phyloP scores from a whole-genome alignment of 208 protist genomes.

The Crithidia acanthocephali region DNA sequence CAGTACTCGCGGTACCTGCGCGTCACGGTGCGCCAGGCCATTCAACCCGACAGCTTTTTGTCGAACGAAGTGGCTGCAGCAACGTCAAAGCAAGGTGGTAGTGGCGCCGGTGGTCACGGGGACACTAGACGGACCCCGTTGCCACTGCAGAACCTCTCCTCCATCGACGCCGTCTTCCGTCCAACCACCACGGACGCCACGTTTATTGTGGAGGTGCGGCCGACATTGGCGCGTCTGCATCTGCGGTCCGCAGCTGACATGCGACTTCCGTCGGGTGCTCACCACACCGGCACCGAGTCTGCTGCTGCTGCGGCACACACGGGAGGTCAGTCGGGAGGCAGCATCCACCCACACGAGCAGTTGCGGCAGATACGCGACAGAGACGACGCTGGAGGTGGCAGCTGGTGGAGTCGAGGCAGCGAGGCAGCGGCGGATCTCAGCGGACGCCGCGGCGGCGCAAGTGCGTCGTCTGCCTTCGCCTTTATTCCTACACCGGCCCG shows the following conservation, averaged over 20 bases:
- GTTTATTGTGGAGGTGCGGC: slow-evolving; percentile 72
- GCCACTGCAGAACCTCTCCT: neutral
- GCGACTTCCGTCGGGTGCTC: neutral
- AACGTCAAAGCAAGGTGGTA: neutral
- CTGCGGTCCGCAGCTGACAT: slow-evolving; percentile 42
- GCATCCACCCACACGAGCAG: neutral
- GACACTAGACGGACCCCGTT: neutral
- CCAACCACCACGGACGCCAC: slow-evolving; percentile 39
- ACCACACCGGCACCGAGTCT: no score
- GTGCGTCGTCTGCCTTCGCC: neutral
- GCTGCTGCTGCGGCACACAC: no score
- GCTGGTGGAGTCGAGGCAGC: slow-evolving; percentile 15
- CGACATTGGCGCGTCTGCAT: slow-evolving; percentile 83
- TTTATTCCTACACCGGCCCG: slow-evolving; percentile 37
- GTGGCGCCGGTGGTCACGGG: neutral
- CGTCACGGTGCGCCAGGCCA: slow-evolving; percentile 60
- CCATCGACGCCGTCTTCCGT: neutral
- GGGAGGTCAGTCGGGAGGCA: neutral
- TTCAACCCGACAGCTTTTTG: slow-evolving; percentile 70
- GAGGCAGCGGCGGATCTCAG: neutral
- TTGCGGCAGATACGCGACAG: neutral
- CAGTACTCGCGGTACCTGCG: slow-evolving; percentile 70
- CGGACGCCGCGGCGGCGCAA: neutral
- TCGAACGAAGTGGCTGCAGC: neutral
- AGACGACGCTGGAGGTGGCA: neutral